Evolutionary conservation across 768 basidiomycete genomes (phyloP).

Genomic region (Leccinum incarnatum): DNA sequence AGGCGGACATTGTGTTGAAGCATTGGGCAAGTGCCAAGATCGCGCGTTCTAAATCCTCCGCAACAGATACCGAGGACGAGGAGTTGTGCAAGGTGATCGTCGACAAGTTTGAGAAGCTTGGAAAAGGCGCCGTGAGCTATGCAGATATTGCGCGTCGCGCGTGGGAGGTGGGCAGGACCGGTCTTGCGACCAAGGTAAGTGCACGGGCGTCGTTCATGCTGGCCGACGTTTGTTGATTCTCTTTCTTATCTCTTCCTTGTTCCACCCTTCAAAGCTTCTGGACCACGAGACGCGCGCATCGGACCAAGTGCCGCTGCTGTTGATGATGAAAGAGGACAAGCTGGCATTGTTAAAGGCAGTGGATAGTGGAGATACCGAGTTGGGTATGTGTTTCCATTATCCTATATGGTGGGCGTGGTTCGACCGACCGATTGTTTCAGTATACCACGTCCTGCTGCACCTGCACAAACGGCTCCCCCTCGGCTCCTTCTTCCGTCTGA

Average conservation of each 20-base stretch:
- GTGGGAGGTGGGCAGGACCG: constrained; percentile 82
- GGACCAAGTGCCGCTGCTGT: constrained; percentile 89
- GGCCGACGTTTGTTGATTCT: not conserved
- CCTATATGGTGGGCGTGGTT: not conserved
- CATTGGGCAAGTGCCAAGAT: constrained; percentile 98
- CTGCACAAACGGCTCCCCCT: constrained; percentile 79
- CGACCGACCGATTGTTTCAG: constrained; percentile 39
- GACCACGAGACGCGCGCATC: constrained; percentile 86
- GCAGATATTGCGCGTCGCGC: constrained; percentile 93
- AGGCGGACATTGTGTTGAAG: constrained; percentile 82
- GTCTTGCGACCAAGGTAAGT: constrained; percentile 79
- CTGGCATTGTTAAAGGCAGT: constrained; percentile 86
- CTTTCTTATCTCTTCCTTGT: not conserved
- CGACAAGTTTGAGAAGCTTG: constrained; percentile 82
- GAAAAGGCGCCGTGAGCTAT: constrained; percentile 79
- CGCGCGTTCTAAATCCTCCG: constrained; percentile 59
- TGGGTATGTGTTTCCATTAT: constrained; percentile 53
- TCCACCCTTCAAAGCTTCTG: constrained; percentile 55
- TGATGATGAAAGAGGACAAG: constrained; percentile 93
- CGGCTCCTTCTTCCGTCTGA: constrained; percentile 90
- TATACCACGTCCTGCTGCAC: constrained; percentile 90
- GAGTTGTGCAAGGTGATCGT: constrained; percentile 82
- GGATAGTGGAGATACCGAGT: constrained; percentile 92
- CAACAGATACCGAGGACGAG: constrained; percentile 67
- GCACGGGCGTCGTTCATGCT: not conserved